Base-by-base conservation (phyloP, 2,329 filamentous ascomycete genomes). In the Pleomassaria siparia region DNA sequence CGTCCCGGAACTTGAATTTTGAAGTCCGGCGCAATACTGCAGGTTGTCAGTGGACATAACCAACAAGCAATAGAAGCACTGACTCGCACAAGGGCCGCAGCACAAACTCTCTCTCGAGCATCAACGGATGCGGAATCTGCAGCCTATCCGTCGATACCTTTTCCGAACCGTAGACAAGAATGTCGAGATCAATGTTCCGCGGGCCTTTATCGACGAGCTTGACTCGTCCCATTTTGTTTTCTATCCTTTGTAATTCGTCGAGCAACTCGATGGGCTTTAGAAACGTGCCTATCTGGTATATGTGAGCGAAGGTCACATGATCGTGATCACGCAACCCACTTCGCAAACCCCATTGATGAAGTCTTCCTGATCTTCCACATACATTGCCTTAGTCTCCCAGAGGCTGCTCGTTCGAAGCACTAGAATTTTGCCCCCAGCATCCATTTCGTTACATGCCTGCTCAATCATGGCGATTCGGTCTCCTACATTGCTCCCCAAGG, bases 301-400 rank as follows among this genome's bases (percentile, higher is more conserved):
- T 24, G 41, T 49, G 25, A 40, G 13, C 42, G 21, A 22, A 24
- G 1, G 9, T 43, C 16, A 8, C 18, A 21, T 33, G 51, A 35
- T 21, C 25, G 15, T 16, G 40, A 29, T 40, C 9, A 37, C 8
- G 39, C 24, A 28, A 76, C 83, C 68, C 70, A 95, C 91, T 84
- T 95, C 89, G 70, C 90, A 96, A 47, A 86, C 91, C 16, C 91
- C 94, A 67, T 99, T 99, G 40, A 96, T 76, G 66, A 99, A 99
- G 24, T 83, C 82, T 53, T 85, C 85, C 70, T 99, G 94, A 54
- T 96, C 87, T 53, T 88, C 76, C 54, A 96, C 88, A 71, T 99
- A 99, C 94, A 99, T 99, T 18, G 94, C 90, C 60, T 89, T 85
- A 3, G 92, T 99, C 74, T 97, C 91, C 81, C 94, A 99, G 2